Percentiles rank a stretch among this genome's conserved stretches.
These are phyloP conservation scores for Wolfiporia cocos DNA, from an alignment of 1,284 basidiomycete species.

Conservation along the genomic window DNA sequence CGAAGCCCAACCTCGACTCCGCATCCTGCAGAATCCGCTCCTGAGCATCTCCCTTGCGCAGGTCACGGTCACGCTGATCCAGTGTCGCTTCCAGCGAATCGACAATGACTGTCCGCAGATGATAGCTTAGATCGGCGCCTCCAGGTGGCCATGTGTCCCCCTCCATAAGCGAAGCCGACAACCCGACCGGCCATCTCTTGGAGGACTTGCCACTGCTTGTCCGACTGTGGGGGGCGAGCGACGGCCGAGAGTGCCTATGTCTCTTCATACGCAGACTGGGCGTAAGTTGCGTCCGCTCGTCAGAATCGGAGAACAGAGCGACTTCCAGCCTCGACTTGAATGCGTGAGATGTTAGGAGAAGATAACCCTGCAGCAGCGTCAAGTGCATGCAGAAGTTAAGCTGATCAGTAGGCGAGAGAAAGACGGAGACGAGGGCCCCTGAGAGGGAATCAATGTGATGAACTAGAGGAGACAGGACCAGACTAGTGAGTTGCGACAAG, in stretches of 20 bases:
- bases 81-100: slow-evolving; percentile 51
- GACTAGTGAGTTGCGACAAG: slow-evolving; percentile 47
- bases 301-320: slow-evolving; percentile 67
- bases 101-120: slow-evolving; percentile 73
- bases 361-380: slow-evolving; percentile 58
- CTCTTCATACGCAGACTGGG: no score
- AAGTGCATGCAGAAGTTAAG: slow-evolving; percentile 61
- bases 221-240: no score
- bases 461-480: slow-evolving; percentile 52
- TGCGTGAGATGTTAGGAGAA: slow-evolving; percentile 56
- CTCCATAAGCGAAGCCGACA: slow-evolving; percentile 65
- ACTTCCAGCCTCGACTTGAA: slow-evolving; percentile 59
- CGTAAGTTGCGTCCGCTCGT: slow-evolving; percentile 29
- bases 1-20: slow-evolving; percentile 77
- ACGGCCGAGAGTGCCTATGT: no score
- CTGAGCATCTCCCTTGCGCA: slow-evolving; percentile 4
- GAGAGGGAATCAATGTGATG: slow-evolving; percentile 55
- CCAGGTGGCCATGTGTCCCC: slow-evolving; percentile 80
- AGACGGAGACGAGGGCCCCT: slow-evolving; percentile 49
- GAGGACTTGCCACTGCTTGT: no score
- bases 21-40: slow-evolving; percentile 50
- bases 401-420: slow-evolving; percentile 46
- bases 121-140: slow-evolving; percentile 76
- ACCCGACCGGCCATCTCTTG: slow-evolving; percentile 60
- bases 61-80: slow-evolving; percentile 5